phyloP scores from a whole-genome alignment of 768 basidiomycete genomes.

The Royoungia palumana region DNA sequence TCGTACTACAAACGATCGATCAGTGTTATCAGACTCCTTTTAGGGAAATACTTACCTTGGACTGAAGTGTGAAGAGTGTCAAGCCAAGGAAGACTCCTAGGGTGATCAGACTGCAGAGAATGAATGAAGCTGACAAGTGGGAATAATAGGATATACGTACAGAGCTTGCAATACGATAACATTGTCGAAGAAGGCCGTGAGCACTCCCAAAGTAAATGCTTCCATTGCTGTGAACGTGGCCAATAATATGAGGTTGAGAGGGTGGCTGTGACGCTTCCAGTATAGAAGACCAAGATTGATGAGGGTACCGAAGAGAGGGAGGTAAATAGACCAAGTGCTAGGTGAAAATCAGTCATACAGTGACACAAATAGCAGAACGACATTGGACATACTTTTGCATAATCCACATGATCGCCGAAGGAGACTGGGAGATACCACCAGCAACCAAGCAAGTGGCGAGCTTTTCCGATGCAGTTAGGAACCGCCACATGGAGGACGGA shows the following conservation, averaged over 20 bases:
- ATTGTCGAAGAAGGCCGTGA: slow-evolving; percentile 72
- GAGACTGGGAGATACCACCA: slow-evolving; percentile 63
- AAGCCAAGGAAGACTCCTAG: slow-evolving; percentile 90
- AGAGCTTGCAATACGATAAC: slow-evolving; percentile 82
- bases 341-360: slow-evolving; percentile 3
- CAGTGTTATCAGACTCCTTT: not conserved
- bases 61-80: slow-evolving; percentile 92
- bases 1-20: slow-evolving; percentile 60
- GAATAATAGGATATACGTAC: slow-evolving; percentile 38
- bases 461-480: slow-evolving; percentile 26
- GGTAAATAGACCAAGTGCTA: slow-evolving; percentile 77
- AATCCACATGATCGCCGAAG: slow-evolving; percentile 64
- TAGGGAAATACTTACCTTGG: slow-evolving; percentile 55
- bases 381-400: slow-evolving; percentile 53
- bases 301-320: slow-evolving; percentile 76
- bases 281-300: slow-evolving; percentile 76
- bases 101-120: slow-evolving; percentile 65
- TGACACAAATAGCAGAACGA: not conserved
- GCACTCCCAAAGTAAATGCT: slow-evolving; percentile 84
- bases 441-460: slow-evolving; percentile 78
- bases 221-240: slow-evolving; percentile 89
- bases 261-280: slow-evolving; percentile 92
- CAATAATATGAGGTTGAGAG: slow-evolving; percentile 81
- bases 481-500: not conserved
- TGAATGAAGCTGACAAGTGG: slow-evolving; percentile 4